Evolutionary conservation across 2,329 filamentous ascomycete genomes (phyloP).

Genomic region (Botrytis galanthina): DNA sequence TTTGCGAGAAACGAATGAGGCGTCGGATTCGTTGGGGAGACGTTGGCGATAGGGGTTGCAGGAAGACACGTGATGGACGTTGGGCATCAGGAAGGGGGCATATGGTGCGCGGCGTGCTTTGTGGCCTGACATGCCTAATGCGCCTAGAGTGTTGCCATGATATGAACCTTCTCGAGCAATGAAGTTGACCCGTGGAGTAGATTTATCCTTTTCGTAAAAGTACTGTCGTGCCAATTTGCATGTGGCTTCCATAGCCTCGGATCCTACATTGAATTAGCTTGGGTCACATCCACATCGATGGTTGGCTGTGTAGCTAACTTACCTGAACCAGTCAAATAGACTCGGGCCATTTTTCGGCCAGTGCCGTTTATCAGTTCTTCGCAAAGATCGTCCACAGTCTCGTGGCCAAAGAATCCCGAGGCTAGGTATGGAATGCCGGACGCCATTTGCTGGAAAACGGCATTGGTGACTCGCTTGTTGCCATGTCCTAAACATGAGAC

Average conservation of each 20-base stretch:
- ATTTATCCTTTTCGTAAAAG: constrained; percentile 52
- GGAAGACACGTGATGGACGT: constrained; percentile 57
- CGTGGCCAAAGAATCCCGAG: constrained; percentile 56
- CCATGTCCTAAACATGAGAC: constrained; percentile 71
- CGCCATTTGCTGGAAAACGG: constrained; percentile 58
- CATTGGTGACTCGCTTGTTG: constrained; percentile 56
- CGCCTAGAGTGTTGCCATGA: constrained; percentile 67
- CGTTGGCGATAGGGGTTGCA: constrained; percentile 64
- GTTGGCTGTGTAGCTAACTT: constrained; percentile 23
- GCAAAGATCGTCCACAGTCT: constrained; percentile 49
- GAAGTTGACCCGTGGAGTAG: constrained; percentile 53
- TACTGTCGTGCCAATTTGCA: constrained; percentile 68
- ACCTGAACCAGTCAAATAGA: constrained; percentile 59
- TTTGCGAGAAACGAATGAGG: constrained; percentile 56
- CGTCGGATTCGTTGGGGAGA: constrained; percentile 48
- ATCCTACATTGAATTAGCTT: constrained; percentile 45
- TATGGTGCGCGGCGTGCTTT: constrained; percentile 57
- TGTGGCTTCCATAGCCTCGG: constrained; percentile 67
- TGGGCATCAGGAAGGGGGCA: constrained; percentile 52
- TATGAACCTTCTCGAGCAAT: constrained; percentile 66
- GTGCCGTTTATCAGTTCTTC: constrained; percentile 43
- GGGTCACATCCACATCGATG: not conserved
- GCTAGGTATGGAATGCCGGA: constrained; percentile 56
- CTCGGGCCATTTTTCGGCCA: constrained; percentile 49
- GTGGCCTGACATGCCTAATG: constrained; percentile 60